Evolutionary conservation across 306 rosid genomes (phyloP), one percentile per base, ranked within the genome.

Genomic region (Boehmeria nivea): DNA sequence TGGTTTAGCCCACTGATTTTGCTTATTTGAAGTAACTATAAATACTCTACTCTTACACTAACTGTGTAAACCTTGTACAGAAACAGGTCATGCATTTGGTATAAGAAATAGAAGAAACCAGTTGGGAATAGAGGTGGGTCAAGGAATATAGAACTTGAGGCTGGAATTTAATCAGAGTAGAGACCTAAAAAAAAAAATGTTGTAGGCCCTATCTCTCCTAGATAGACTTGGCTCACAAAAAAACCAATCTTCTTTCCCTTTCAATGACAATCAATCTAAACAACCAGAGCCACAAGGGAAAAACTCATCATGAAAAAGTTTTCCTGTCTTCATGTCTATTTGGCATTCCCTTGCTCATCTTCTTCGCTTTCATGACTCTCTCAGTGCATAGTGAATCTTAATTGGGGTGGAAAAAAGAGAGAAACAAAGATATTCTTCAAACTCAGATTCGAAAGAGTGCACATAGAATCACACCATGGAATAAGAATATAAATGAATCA

Each of bases 231-330:
- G 54, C 52, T 53, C 27, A 45, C 57, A 21, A 51, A 43, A 43
- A 34, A 43, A 44, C 40, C 43, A 54, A 49, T 57, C 40, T 54
- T 43, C 71, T 59, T 59, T 55, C 63, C 43, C 51, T 39, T 40
- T 72, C 19, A 12, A 14, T 36, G 11, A 12, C 7, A 26, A 23
- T 34, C 34, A 65, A 60, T 50, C 57, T 50, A 53, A 43, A 50
- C 65, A 72, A 60, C 43, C 16, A 44, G 42, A 68, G 46, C 43
- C 34, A 46, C 72, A 34, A 58, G 51, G 27, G 44, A 27, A 75
- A 65, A 59, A 54, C 23, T 57, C 34, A 25, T 22, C 20, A 8
- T 18, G 36, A 6, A 31, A 12, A 33, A 44, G 24, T 15, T 38
- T 60, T 39, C 45, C 20, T 49, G 21, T 25, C 58, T 31, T 56